Evolutionary conservation across 495 filamentous ascomycete species (phyloP).

Genomic region (Chaetomium cochliodes): DNA sequence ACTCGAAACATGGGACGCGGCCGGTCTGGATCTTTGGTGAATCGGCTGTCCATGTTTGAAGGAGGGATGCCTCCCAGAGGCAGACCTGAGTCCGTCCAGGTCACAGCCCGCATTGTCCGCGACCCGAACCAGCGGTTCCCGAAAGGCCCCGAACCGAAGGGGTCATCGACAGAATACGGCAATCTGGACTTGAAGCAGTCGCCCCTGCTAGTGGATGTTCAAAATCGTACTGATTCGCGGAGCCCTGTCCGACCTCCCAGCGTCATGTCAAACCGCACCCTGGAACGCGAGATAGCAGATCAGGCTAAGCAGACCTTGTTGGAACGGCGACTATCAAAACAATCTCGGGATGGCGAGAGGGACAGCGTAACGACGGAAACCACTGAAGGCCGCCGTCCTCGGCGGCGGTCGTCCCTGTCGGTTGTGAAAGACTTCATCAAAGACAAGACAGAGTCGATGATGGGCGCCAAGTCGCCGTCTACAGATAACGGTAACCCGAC

Average conservation of each 20-base stretch:
- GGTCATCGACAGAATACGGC: conserved; percentile 41
- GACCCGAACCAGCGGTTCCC: conserved; percentile 51
- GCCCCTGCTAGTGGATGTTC: conserved; percentile 67
- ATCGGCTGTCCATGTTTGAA: conserved; percentile 49
- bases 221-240: conserved; percentile 43
- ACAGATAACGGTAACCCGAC: conserved; percentile 40
- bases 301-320: conserved; percentile 36
- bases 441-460: conserved; percentile 45
- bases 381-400: conserved; percentile 25
- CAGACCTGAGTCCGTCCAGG: conserved; percentile 70
- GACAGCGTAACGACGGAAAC: conserved; percentile 24
- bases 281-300: conserved; percentile 23
- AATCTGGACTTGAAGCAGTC: conserved; percentile 67
- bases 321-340: conserved; percentile 40
- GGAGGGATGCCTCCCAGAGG: conserved; percentile 41
- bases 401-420: conserved; percentile 50
- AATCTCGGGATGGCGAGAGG: conserved; percentile 34
- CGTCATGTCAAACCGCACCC: conserved; percentile 17
- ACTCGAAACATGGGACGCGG: conserved; percentile 31
- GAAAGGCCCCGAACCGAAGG: conserved; percentile 44
- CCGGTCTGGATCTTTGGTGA: conserved; percentile 47
- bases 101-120: conserved; percentile 74
- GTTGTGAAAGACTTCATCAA: conserved; percentile 56
- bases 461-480: conserved; percentile 38
- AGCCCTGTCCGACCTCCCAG: conserved; percentile 23